Conservation (phyloP, 306 rosid genomes). For the Ormosia semicastrata region DNA sequence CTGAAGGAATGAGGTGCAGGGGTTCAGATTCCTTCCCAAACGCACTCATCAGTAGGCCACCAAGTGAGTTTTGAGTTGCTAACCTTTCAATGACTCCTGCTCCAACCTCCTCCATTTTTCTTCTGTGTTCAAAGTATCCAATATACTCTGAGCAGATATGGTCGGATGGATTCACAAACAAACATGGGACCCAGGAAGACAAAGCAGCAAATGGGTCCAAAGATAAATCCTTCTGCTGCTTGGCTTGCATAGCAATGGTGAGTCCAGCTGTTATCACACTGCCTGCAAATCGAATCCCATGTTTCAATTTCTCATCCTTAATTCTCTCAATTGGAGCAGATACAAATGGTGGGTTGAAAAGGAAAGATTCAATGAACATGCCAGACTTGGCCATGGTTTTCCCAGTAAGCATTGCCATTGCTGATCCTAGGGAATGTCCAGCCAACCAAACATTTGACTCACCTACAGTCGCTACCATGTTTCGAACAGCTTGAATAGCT, state of each 20-base stretch:
- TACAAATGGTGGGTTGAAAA: conserved; percentile 81
- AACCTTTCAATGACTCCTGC: conserved; percentile 77
- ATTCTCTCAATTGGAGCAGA: conserved; percentile 88
- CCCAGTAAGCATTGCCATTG: conserved; percentile 88
- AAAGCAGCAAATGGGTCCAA: conserved; percentile 57
- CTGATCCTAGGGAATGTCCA: conserved; percentile 94
- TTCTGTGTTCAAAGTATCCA: conserved; percentile 92
- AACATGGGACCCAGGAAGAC: conserved; percentile 72
- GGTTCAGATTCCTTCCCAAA: conserved; percentile 74
- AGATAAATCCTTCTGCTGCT: conserved; percentile 33
- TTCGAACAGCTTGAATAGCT: conserved; percentile 73
- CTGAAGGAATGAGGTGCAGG: conserved; percentile 90
- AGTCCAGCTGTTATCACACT: conserved; percentile 90
- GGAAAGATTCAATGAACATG: conserved; percentile 58
- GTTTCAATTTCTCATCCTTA: conserved; percentile 68
- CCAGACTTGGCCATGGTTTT: conserved; percentile 76
- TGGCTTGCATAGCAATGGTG: conserved; percentile 68
- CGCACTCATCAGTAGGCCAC: conserved; percentile 68
- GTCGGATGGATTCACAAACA: conserved; percentile 80
- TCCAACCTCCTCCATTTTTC: conserved; percentile 81
- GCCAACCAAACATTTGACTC: conserved; percentile 85
- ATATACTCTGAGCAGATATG: conserved; percentile 79
- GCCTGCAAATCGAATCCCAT: conserved; percentile 75
- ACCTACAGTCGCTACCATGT: conserved; percentile 71
- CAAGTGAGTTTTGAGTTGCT: conserved; percentile 83